Conservation (phyloP, 2,329 filamentous ascomycete species). For the Phyllosticta capitalensis region DNA sequence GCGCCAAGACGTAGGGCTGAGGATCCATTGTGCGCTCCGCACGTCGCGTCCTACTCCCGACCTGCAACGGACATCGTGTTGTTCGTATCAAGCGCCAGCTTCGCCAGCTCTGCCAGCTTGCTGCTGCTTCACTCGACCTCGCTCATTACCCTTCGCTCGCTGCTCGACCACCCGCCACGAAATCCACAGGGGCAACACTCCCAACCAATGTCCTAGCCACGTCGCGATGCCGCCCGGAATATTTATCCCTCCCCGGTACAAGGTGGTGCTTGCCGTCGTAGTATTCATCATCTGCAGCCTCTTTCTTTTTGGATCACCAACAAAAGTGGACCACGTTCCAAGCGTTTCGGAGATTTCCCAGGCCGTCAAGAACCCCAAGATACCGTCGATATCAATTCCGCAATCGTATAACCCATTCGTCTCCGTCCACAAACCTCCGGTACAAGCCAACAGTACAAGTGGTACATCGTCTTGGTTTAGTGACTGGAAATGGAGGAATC, state of each 20-base stretch:
- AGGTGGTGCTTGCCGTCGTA: constrained; percentile 33
- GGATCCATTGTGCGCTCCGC: not conserved
- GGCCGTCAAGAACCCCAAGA: constrained; percentile 29
- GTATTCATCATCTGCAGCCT: constrained; percentile 24
- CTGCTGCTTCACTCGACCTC: not conserved
- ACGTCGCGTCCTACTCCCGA: not conserved
- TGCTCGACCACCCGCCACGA: not conserved
- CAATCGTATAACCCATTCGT: constrained; percentile 54
- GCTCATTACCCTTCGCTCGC: not conserved
- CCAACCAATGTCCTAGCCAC: not conserved
- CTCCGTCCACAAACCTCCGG: constrained; percentile 59
- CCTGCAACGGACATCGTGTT: not conserved
- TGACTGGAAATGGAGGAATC: constrained; percentile 82
- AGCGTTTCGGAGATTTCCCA: constrained; percentile 26
- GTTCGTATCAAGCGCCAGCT: not conserved
- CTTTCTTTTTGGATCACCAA: constrained; percentile 28
- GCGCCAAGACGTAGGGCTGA: not conserved
- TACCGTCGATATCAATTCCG: constrained; percentile 24
- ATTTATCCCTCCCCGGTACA: constrained; percentile 26
- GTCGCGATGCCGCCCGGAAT: not conserved
- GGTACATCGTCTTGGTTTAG: constrained; percentile 77
- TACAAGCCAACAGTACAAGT: constrained; percentile 68
- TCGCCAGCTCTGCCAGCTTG: not conserved
- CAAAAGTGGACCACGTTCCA: constrained; percentile 27
- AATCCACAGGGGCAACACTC: not conserved